Conservation (phyloP, 305 asterid species). For the Solanum aculeatissimum region DNA sequence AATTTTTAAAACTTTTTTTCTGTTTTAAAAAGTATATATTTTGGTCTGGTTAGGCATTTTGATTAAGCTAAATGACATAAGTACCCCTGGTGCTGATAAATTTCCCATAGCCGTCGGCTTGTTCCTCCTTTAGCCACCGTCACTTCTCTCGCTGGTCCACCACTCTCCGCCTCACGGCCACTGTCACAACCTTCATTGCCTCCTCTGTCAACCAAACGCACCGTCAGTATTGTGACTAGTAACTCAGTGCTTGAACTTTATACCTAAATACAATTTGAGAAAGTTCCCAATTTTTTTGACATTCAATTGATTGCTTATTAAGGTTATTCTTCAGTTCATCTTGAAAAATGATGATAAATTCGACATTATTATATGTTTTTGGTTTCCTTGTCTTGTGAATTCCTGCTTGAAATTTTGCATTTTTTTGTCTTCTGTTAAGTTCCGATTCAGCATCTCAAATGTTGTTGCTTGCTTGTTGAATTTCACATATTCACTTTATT, state of each 20-base stretch:
- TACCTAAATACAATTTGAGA: neutral
- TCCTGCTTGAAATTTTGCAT: neutral
- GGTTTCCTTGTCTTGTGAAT: neutral
- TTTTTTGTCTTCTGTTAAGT: neutral
- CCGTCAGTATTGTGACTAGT: neutral
- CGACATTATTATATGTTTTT: neutral
- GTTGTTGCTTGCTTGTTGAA: neutral
- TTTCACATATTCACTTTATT: neutral
- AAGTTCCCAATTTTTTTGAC: neutral
- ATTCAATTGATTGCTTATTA: neutral
- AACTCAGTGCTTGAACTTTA: neutral
- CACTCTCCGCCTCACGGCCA: neutral
- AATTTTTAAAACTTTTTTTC: no score
- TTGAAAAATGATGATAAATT: neutral
- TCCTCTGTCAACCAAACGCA: neutral
- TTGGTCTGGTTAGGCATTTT: no score
- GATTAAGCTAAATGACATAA: no score
- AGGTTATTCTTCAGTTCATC: neutral
- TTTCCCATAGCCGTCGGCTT: no score
- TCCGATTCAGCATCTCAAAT: neutral
- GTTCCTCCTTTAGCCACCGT: neutral
- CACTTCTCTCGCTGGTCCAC: neutral
- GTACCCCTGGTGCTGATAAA: no score
- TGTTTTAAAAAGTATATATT: rapidly evolving
- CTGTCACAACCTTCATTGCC: neutral